Evolutionary conservation across 768 basidiomycete genomes (phyloP).

Genomic region (Stropharia rugosoannulata): DNA sequence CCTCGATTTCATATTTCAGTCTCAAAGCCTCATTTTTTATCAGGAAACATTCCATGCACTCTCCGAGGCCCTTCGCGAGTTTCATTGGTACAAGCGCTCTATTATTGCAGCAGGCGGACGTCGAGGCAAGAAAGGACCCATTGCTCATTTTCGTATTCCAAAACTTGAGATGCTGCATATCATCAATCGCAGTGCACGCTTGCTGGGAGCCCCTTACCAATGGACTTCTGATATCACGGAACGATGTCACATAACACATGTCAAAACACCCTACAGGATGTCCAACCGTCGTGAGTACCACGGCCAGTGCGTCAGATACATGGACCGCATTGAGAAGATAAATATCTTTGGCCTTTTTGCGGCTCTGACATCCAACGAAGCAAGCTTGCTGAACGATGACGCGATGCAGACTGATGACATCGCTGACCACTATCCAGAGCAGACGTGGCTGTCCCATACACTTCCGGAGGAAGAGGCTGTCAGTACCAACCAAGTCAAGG

Average conservation of each 20-base stretch:
- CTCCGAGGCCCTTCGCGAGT: constrained; percentile 18
- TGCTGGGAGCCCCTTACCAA: constrained; percentile 27
- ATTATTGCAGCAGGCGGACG: constrained; percentile 25
- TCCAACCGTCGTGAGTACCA: constrained; percentile 29
- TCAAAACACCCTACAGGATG: constrained; percentile 25
- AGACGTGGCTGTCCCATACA: background rate
- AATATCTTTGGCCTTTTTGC: constrained; percentile 20
- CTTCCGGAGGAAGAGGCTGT: background rate
- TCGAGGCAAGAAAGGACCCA: constrained; percentile 17
- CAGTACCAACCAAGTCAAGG: background rate
- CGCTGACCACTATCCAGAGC: background rate
- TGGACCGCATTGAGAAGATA: constrained; percentile 28
- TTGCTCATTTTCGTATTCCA: constrained; percentile 35
- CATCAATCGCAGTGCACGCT: constrained; percentile 20
- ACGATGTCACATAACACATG: constrained; percentile 24
- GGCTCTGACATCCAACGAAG: background rate
- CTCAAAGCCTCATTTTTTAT: constrained; percentile 24
- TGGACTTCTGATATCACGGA: constrained; percentile 33
- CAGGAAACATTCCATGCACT: constrained; percentile 14
- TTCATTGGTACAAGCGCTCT: constrained; percentile 30
- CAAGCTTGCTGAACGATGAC: background rate
- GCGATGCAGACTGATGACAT: background rate
- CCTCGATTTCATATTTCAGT: constrained; percentile 31
- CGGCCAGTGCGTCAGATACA: constrained; percentile 26
- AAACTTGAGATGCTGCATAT: constrained; percentile 38